Base-by-base conservation (phyloP, 1,284 basidiomycete species). In the Hemileia vastatrix region DNA sequence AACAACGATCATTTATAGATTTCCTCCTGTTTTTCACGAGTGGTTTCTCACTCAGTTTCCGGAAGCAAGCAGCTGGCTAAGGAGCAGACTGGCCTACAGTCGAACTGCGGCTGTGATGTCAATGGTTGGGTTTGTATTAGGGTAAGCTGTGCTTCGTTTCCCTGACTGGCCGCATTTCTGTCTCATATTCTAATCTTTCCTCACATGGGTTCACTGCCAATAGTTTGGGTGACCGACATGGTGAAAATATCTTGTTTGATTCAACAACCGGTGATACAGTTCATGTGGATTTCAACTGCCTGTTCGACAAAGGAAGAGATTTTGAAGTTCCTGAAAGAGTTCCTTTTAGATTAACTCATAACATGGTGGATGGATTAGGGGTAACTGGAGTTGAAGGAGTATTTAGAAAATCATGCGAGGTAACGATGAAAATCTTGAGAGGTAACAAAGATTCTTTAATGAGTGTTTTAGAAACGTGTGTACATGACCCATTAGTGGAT, bases 31-130 rank as follows among this genome's bases (percentile, higher is more conserved):
- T 3, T 93, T 99, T 75, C 90, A 96, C 71, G 90, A 96, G 68
- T 98, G 95, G 94, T 98, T 98, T 77, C 78, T 96, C 49, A 87
- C 90, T 70, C 93, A 88, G 0, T 99, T 97, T 79, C 93, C 95
- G 0, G 95, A 99, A 72, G 94, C 95, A 0, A 86, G 88, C 0
- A 87, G 89, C 0, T 99, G 95, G 95, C 81, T 98, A 31, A 83
- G 86, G 2, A 89, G 88, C 72, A 84, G 95, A 24, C 79, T 90
- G 65, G 82, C 85, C 2, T 99, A 94, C 73, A 86, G 84, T 13
- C 82, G 94, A 48, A 97, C 95, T 0, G 83, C 87, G 0, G 95
- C 95, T 0, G 95, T 98, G 54, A 98, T 97, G 88, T 95, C 90
- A 2, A 98, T 99, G 87, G 90, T 98, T 24, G 95, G 95, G 19